Conservation (phyloP, 176 grass and related monocot genomes). For the Alopecurus myosuroides region DNA sequence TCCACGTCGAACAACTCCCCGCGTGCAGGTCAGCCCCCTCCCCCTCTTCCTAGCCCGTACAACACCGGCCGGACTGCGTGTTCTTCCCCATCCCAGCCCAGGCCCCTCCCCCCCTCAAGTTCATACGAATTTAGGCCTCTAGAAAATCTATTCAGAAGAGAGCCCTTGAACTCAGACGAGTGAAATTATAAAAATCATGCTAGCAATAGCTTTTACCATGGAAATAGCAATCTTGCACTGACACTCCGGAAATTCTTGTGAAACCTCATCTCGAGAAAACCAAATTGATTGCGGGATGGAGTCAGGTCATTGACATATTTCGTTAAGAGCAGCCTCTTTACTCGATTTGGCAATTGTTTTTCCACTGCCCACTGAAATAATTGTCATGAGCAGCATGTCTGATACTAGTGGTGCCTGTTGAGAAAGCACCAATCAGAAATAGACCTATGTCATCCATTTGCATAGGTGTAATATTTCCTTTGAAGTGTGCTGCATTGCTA, state of each 20-base stretch:
- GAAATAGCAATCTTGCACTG: slow-evolving; percentile 83
- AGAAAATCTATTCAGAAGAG: too few relatives aligned
- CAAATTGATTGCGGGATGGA: slow-evolving; percentile 60
- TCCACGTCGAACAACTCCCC: too few relatives aligned
- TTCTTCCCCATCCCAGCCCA: too few relatives aligned
- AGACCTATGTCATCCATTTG: not conserved
- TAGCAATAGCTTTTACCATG: slow-evolving; percentile 53
- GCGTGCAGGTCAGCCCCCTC: too few relatives aligned
- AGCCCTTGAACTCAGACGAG: too few relatives aligned
- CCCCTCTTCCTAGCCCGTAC: too few relatives aligned
- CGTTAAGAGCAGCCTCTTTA: slow-evolving; percentile 60
- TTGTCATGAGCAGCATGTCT: slow-evolving; percentile 73
- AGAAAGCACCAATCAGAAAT: slow-evolving; percentile 16
- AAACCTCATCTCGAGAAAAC: slow-evolving; percentile 60
- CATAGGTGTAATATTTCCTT: not conserved
- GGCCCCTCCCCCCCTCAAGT: too few relatives aligned
- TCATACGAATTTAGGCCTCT: too few relatives aligned
- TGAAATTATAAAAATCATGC: too few relatives aligned
- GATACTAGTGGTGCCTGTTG: slow-evolving; percentile 85
- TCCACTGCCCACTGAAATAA: slow-evolving; percentile 54
- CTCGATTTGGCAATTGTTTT: slow-evolving; percentile 76
- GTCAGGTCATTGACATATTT: too few relatives aligned
- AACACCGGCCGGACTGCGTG: too few relatives aligned
- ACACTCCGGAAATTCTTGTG: slow-evolving; percentile 68
- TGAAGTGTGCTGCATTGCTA: not conserved